Conservation (phyloP, 345 rosid species). For the Salix udensis region DNA sequence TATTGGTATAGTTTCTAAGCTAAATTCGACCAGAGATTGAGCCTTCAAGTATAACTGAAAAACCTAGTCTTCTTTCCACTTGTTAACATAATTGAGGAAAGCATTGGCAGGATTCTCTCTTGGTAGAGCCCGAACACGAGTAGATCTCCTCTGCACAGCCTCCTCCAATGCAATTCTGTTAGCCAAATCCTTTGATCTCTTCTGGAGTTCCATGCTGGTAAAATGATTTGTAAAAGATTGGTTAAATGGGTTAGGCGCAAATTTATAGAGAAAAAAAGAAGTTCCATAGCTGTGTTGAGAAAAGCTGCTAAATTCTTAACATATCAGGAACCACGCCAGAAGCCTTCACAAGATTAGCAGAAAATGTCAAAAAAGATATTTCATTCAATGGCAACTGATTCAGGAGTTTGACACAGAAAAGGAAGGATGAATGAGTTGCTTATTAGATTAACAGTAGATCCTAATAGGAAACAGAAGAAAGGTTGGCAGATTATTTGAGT, state of each 20-base stretch:
- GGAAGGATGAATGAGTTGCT: no score
- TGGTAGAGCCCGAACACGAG: constrained; percentile 81
- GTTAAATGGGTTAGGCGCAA: not conserved
- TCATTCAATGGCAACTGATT: no score
- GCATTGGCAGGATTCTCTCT: constrained; percentile 75
- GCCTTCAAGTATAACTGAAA: no score
- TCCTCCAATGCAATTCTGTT: constrained; percentile 63
- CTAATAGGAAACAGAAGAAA: no score
- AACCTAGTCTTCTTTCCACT: constrained; percentile 75
- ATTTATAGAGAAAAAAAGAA: no score
- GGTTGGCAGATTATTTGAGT: no score
- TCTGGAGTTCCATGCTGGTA: constrained; percentile 57
- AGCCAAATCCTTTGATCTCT: constrained; percentile 62
- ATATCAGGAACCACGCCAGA: no score
- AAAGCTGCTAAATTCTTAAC: constrained; percentile 19
- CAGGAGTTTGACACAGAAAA: no score
- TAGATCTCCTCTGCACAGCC: constrained; percentile 80
- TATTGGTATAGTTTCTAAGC: not conserved
- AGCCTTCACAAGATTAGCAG: no score
- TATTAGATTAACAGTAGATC: no score
- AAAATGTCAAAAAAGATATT: no score
- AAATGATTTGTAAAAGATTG: not conserved
- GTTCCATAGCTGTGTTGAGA: no score
- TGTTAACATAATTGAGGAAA: constrained; percentile 76
- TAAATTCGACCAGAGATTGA: not conserved